These are phyloP conservation scores for Termitomyces sp. DNA, from an alignment of 768 basidiomycete genomes.

Conservation along the genomic window DNA sequence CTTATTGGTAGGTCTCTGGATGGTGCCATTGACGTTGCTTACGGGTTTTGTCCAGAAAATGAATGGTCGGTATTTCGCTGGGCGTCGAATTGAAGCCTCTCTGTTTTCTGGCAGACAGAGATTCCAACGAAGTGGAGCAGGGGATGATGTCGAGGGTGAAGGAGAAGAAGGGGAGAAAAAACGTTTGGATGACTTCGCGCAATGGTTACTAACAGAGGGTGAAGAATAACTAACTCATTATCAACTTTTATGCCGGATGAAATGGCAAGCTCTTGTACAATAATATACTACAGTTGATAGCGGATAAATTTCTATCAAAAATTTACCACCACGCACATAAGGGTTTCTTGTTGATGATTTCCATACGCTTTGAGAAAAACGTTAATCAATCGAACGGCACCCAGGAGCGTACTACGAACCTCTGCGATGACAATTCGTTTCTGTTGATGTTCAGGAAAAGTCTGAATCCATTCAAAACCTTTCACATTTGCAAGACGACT, in stretches of 20 bases:
- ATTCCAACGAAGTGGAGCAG: constrained; percentile 70
- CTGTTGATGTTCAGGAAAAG: constrained; percentile 27
- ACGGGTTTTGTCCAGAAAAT: constrained; percentile 62
- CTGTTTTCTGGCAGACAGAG: constrained; percentile 79
- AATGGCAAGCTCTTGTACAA: constrained; percentile 13
- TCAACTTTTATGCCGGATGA: background rate
- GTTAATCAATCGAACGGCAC: background rate
- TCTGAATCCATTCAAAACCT: constrained; percentile 44
- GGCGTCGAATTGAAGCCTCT: constrained; percentile 75
- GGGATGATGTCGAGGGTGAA: constrained; percentile 57
- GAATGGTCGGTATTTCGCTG: constrained; percentile 89
- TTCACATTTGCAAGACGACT: constrained; percentile 29
- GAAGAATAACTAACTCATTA: constrained; percentile 34
- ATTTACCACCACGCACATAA: constrained; percentile 68
- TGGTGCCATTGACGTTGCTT: background rate
- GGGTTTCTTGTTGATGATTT: constrained; percentile 64
- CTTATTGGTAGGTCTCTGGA: constrained; percentile 54
- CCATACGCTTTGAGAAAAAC: constrained; percentile 51
- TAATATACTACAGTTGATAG: constrained; percentile 19
- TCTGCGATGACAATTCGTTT: constrained; percentile 68
- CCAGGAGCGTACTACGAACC: constrained; percentile 30
- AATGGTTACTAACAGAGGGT: constrained; percentile 81
- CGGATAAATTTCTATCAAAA: constrained; percentile 13
- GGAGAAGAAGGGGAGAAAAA: constrained; percentile 76
- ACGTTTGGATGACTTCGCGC: constrained; percentile 82